Percentiles rank a stretch among this genome's conserved stretches.
phyloP scores from a whole-genome alignment of 345 rosid species.

The Eutrema yunnanense region DNA sequence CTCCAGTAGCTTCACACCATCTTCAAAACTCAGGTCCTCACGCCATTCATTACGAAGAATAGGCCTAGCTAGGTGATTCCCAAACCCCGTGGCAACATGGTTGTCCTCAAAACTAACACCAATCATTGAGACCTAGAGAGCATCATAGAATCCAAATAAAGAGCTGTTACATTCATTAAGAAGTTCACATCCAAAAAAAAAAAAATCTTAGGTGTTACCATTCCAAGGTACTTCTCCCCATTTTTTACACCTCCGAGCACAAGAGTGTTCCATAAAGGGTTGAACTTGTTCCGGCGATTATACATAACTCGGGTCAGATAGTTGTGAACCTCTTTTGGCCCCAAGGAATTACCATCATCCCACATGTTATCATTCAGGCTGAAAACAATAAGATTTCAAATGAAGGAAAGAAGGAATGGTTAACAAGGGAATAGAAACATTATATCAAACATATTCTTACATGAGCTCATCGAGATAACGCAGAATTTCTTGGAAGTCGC shows the following conservation, averaged over 20 bases:
- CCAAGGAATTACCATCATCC: conserved; percentile 97
- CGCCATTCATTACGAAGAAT: conserved; percentile 91
- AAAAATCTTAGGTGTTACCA: conserved; percentile 35
- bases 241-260: conserved; percentile 91
- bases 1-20: conserved; percentile 77
- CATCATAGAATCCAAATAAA: not conserved
- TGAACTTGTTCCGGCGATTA: conserved; percentile 83
- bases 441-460: conserved; percentile 35
- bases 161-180: not conserved
- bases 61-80: conserved; percentile 93
- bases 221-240: conserved; percentile 88
- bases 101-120: conserved; percentile 87
- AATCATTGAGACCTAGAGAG: conserved; percentile 75
- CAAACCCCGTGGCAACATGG: conserved; percentile 95
- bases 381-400: conserved; percentile 16
- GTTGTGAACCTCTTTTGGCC: conserved; percentile 94
- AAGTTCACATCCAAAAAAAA: not conserved
- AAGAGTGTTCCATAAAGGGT: conserved; percentile 89
- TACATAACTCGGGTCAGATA: conserved; percentile 87
- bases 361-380: conserved; percentile 92
- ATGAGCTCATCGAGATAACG: conserved; percentile 81
- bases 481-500: conserved; percentile 87
- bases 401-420: conserved; percentile 2
- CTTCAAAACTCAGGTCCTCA: conserved; percentile 78
- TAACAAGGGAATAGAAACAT: not conserved